Evolutionary conservation across 805 yeast genomes (phyloP).

Genomic region (Lachancea kluyveri): DNA sequence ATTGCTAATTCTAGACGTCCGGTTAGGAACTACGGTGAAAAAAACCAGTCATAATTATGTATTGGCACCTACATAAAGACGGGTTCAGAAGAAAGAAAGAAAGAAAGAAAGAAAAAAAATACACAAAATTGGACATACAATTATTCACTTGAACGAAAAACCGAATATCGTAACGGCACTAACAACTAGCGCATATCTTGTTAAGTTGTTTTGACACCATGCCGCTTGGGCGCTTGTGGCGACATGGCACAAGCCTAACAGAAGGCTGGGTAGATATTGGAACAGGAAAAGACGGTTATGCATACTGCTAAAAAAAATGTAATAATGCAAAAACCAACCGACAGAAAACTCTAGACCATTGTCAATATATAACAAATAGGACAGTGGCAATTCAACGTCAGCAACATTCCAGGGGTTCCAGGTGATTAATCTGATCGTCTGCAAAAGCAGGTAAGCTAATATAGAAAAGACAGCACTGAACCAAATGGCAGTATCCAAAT

Average conservation of each 20-base stretch:
- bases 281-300: conserved; percentile 13
- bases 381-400: conserved; percentile 1
- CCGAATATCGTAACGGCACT: no score
- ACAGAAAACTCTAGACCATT: conserved; percentile 16
- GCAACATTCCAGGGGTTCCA: conserved; percentile 18
- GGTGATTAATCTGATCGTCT: conserved; percentile 1
- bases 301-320: conserved; percentile 17
- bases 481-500: conserved; percentile 15
- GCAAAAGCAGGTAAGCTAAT: conserved; percentile 5
- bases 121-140: no score
- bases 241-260: conserved; percentile 9
- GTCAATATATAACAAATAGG: conserved; percentile 8
- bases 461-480: conserved; percentile 12
- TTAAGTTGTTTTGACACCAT: no score
- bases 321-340: conserved; percentile 28
- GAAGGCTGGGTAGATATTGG: conserved; percentile 22
- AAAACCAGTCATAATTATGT: no score
- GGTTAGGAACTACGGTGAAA: background rate
- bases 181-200: no score
- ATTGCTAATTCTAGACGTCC: conserved; percentile 31
- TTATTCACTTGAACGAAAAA: no score
- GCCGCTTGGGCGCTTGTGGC: no score
- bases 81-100: no score
- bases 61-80: no score
- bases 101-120: no score